These are phyloP conservation scores for Bassia scoparia DNA, from an alignment of 148 eudicot genomes.

Conservation along the genomic window DNA sequence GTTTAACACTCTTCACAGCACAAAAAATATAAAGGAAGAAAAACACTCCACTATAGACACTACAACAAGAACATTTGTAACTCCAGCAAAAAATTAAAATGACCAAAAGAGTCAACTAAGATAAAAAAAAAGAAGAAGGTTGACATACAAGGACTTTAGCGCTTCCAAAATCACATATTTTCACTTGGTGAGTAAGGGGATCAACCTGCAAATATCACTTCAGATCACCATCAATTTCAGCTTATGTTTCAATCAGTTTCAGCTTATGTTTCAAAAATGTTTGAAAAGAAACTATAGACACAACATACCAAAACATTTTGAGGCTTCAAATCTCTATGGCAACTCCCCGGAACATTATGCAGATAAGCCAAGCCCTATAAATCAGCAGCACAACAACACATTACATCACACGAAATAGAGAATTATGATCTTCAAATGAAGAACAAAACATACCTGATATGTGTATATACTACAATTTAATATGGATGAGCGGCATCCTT, in stretches of 20 bases:
- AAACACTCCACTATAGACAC: background rate
- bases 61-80: background rate
- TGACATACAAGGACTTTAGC: slow-evolving; percentile 77
- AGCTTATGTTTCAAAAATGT: no score
- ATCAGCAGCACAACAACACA: slow-evolving; percentile 37
- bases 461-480: slow-evolving; percentile 63
- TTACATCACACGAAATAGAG: slow-evolving; percentile 7
- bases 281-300: background rate
- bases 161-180: slow-evolving; percentile 83
- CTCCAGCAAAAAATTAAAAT: no score
- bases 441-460: slow-evolving; percentile 46
- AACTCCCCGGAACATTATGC: slow-evolving; percentile 68
- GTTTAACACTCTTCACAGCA: no score
- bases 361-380: slow-evolving; percentile 62
- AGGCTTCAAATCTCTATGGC: slow-evolving; percentile 83
- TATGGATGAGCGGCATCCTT: slow-evolving; percentile 60
- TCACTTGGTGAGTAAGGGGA: slow-evolving; percentile 60
- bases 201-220: slow-evolving; percentile 52
- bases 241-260: no score
- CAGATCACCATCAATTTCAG: slow-evolving; percentile 6
- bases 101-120: background rate
- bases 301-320: slow-evolving; percentile 65
- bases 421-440: background rate
- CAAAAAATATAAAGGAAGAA: no score
- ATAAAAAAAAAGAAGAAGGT: background rate